A percentile compares a stretch with the other conserved stretches of the same genome.
Conservation (phyloP, 1,139 yeast species). For the Debaryomycetaceae sp. region DNA sequence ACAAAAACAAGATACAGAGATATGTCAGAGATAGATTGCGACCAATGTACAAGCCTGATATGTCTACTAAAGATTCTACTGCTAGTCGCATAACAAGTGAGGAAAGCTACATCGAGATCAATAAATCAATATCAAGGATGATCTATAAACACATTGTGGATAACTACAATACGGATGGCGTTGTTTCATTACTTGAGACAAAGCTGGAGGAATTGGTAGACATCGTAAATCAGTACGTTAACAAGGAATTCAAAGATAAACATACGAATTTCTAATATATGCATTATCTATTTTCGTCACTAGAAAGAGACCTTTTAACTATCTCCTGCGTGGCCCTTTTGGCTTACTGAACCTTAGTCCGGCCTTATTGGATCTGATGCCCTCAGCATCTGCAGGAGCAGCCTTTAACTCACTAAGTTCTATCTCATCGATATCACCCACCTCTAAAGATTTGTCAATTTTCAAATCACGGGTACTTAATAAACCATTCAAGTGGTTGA, state of each 20-base stretch:
- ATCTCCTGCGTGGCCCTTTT: conserved; percentile 53
- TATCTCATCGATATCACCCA: conserved; percentile 66
- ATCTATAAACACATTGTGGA: conserved; percentile 34
- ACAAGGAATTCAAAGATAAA: background rate
- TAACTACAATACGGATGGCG: conserved; percentile 17
- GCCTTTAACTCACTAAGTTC: conserved; percentile 38
- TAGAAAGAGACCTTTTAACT: conserved; percentile 3
- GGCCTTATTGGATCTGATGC: conserved; percentile 11
- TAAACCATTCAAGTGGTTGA: conserved; percentile 43
- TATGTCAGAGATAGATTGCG: conserved; percentile 50
- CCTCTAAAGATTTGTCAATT: conserved; percentile 49
- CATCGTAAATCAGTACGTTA: background rate
- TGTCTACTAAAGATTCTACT: background rate
- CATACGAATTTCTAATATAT: background rate
- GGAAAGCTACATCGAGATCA: conserved; percentile 32
- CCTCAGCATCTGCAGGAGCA: conserved; percentile 9
- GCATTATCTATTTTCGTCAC: background rate
- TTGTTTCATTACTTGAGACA: conserved; percentile 4
- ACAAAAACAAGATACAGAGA: conserved; percentile 49
- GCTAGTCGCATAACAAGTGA: conserved; percentile 19
- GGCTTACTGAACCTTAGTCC: conserved; percentile 48
- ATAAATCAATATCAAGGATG: conserved; percentile 40
- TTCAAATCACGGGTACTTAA: conserved; percentile 19
- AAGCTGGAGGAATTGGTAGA: background rate
- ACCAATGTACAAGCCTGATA: conserved; percentile 41